Conservation (phyloP, 805 yeast species). For the Ogataea corticis region DNA sequence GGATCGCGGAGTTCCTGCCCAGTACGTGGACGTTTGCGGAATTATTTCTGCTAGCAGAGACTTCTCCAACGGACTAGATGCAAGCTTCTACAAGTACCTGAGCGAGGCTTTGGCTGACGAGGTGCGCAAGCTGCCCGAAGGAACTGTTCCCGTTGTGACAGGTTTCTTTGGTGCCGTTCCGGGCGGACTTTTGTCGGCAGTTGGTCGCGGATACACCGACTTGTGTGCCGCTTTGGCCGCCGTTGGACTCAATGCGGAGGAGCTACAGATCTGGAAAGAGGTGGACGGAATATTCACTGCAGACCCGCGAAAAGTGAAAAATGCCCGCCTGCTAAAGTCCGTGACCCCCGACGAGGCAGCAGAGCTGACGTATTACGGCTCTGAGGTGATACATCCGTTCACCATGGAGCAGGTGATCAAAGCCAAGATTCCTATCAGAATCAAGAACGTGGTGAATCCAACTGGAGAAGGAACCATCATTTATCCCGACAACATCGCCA, state of each 20-base stretch:
- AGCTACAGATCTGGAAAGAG: slow-evolving; percentile 97
- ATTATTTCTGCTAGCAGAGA: slow-evolving; percentile 66
- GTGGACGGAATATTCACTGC: slow-evolving; percentile 99
- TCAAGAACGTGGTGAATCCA: slow-evolving; percentile 94
- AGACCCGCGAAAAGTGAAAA: slow-evolving; percentile 93
- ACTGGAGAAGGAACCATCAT: slow-evolving; percentile 90
- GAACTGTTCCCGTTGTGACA: slow-evolving; percentile 82
- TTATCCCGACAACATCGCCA: slow-evolving; percentile 85
- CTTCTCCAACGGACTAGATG: slow-evolving; percentile 60
- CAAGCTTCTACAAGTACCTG: slow-evolving; percentile 58
- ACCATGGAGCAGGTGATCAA: slow-evolving; percentile 98
- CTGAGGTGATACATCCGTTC: slow-evolving; percentile 97
- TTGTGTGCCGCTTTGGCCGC: slow-evolving; percentile 96
- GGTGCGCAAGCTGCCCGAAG: slow-evolving; percentile 40
- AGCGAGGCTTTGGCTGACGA: slow-evolving; percentile 52
- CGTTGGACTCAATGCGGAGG: slow-evolving; percentile 89
- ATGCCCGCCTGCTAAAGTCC: slow-evolving; percentile 78
- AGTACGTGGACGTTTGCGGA: slow-evolving; percentile 75
- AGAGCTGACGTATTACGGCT: slow-evolving; percentile 95
- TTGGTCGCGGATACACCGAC: slow-evolving; percentile 98
- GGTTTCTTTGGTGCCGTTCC: slow-evolving; percentile 97
- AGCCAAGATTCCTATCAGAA: slow-evolving; percentile 94
- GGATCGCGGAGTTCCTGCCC: slow-evolving; percentile 77
- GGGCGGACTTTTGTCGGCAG: slow-evolving; percentile 88
- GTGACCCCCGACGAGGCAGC: slow-evolving; percentile 99